Conservation (phyloP, 177 flowering plant species). For the Telopea speciosissima region DNA sequence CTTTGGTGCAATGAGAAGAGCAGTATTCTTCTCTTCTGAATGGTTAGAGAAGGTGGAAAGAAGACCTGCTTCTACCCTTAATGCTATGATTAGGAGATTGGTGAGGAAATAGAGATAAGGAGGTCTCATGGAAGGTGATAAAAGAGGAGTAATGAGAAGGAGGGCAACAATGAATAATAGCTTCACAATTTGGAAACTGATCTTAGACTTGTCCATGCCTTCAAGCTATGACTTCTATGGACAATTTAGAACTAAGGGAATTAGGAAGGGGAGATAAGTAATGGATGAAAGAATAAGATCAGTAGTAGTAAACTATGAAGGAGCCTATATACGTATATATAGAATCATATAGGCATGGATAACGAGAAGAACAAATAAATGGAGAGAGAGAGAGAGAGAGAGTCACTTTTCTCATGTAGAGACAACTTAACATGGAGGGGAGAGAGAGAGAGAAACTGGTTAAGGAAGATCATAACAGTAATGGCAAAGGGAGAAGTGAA, state of each 20-base stretch:
- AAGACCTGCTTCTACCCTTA: conserved; percentile 68
- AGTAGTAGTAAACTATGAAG: conserved; percentile 8
- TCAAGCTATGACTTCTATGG: not conserved
- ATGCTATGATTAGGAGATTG: conserved; percentile 56
- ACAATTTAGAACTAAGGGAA: not conserved
- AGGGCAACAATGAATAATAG: conserved; percentile 40
- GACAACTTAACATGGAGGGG: not conserved
- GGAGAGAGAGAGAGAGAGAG: conserved; percentile 12
- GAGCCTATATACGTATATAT: not conserved
- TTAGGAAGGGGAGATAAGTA: not conserved
- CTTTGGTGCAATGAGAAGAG: conserved; percentile 8
- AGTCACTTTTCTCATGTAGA: not conserved
- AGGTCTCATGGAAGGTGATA: conserved; percentile 49
- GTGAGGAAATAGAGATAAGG: conserved; percentile 58
- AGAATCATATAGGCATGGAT: not conserved
- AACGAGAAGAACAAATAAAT: not conserved
- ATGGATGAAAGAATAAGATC: conserved; percentile 3
- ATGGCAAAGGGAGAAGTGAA: too few relatives aligned
- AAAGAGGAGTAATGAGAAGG: conserved; percentile 49
- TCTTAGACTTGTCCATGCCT: conserved; percentile 40
- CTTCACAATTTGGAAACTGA: conserved; percentile 36
- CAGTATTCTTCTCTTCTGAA: conserved; percentile 28
- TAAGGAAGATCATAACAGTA: not conserved
- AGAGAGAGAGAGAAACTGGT: conserved; percentile 2
- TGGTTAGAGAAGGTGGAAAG: conserved; percentile 34